Evolutionary conservation across 805 yeast genomes (phyloP).

Genomic region (Clavispora carvajalis): DNA sequence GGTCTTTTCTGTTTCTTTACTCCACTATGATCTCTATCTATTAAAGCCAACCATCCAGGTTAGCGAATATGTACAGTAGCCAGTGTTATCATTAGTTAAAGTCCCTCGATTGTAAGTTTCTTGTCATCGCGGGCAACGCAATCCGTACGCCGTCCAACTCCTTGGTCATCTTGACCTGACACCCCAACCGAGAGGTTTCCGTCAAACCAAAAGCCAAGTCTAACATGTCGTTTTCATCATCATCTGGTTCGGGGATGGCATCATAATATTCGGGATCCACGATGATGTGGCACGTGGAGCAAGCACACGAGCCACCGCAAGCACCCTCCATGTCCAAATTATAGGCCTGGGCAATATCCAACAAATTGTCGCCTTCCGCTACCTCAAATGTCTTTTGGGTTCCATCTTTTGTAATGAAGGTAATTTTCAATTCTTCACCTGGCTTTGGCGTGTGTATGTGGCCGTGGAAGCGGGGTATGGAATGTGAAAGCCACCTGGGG

Average conservation of each 20-base stretch:
- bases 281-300: conserved; percentile 95
- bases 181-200: conserved; percentile 93
- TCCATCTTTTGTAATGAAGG: conserved; percentile 91
- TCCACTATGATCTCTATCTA: too few relatives aligned
- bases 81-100: conserved; percentile 39
- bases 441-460: conserved; percentile 87
- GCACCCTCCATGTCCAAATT: conserved; percentile 97
- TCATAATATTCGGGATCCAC: conserved; percentile 95
- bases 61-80: conserved; percentile 6
- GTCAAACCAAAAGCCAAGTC: conserved; percentile 96
- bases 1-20: background rate
- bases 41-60: background rate
- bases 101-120: conserved; percentile 81
- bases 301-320: conserved; percentile 98
- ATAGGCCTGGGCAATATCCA: conserved; percentile 93
- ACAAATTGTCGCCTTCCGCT: conserved; percentile 83
- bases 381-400: conserved; percentile 76
- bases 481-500: background rate
- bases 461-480: conserved; percentile 49
- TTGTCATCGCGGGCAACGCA: conserved; percentile 95
- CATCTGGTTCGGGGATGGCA: conserved; percentile 87
- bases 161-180: conserved; percentile 86
- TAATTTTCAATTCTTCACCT: conserved; percentile 80
- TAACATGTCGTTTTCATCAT: conserved; percentile 97
- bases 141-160: conserved; percentile 91